phyloP scores from a whole-genome alignment of 306 rosid species.

The Trifolium fragiferum region DNA sequence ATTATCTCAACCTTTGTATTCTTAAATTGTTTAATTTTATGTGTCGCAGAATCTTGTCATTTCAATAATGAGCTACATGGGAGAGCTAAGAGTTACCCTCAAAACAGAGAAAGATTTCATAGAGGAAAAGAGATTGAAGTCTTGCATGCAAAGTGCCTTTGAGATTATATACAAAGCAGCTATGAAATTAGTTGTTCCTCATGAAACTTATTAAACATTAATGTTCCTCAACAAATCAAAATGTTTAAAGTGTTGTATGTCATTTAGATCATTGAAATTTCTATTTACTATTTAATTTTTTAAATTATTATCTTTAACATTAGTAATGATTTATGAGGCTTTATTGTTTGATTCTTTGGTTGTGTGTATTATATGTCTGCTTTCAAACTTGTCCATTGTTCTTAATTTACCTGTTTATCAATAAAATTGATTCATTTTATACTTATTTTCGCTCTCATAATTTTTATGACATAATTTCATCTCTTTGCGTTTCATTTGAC shows the following conservation, averaged over 20 bases:
- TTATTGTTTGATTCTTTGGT: too few relatives aligned
- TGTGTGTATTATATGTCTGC: too few relatives aligned
- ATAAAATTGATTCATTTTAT: too few relatives aligned
- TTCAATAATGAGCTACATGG: constrained; percentile 63
- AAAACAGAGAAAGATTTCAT: constrained; percentile 52
- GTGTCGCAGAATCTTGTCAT: constrained; percentile 56
- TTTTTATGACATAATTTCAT: too few relatives aligned
- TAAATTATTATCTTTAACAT: too few relatives aligned
- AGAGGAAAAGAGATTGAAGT: constrained; percentile 49
- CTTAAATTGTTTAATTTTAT: background rate
- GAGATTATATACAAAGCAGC: constrained; percentile 50
- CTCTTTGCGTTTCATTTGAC: too few relatives aligned
- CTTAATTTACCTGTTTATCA: too few relatives aligned
- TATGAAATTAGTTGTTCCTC: constrained; percentile 29
- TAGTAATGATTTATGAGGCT: too few relatives aligned
- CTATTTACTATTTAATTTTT: too few relatives aligned
- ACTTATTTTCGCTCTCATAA: too few relatives aligned
- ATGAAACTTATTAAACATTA: background rate
- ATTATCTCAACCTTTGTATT: background rate
- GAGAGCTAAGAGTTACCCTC: constrained; percentile 47
- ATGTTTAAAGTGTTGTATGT: background rate
- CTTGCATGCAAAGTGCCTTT: constrained; percentile 53
- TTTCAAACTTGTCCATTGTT: too few relatives aligned
- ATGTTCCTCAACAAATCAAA: background rate
- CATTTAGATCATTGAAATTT: too few relatives aligned